Evolutionary conservation across 768 basidiomycete genomes (phyloP), one percentile per base, ranked within the genome.

Genomic region (Boletus edulis): DNA sequence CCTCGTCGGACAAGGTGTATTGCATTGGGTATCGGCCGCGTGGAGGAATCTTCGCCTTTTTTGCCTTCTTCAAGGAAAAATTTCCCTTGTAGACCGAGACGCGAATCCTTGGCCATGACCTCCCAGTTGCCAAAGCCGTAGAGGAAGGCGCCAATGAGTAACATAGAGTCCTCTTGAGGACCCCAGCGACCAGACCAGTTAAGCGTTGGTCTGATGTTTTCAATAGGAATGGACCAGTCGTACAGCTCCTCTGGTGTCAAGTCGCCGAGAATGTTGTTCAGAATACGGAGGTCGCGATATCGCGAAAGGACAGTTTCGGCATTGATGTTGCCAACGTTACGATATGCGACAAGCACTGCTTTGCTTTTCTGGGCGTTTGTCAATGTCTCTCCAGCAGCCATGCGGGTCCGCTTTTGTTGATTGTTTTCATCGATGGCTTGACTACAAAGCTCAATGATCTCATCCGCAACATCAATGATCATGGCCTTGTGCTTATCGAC

Each of bases 91-190:
- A 99, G 79, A 3, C 85, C 84, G 13, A 99, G 84, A 56, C 83
- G 83, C 13, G 83, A 71, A 68, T 99, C 97, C 73, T 94, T 91
- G 52, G 85, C 83, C 80, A 98, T 98, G 24, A 82, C 81, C 67
- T 98, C 97, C 97, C 97, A 99, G 66, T 89, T 91, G 14, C 95
- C 96, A 67, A 98, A 96, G 18, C 97, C 97, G 62, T 98, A 89
- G 18, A 88, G 65, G 77, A 81, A 98, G 11, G 97, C 93, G 35
- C 97, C 97, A 45, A 98, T 87, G 37, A 99, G 82, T 17, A 99
- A 79, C 85, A 94, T 91, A 4, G 95, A 86, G 70, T 99, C 97
- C 61, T 98, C 94, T 57, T 85, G 83, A 32, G 88, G 83, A 17
- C 85, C 86, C 97, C 97, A 99, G 44, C 92, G 87, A 54, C 95